Evolutionary conservation across 495 filamentous ascomycete species (phyloP), one percentile per base, ranked within the genome.

Genomic region (Terfezia boudieri): DNA sequence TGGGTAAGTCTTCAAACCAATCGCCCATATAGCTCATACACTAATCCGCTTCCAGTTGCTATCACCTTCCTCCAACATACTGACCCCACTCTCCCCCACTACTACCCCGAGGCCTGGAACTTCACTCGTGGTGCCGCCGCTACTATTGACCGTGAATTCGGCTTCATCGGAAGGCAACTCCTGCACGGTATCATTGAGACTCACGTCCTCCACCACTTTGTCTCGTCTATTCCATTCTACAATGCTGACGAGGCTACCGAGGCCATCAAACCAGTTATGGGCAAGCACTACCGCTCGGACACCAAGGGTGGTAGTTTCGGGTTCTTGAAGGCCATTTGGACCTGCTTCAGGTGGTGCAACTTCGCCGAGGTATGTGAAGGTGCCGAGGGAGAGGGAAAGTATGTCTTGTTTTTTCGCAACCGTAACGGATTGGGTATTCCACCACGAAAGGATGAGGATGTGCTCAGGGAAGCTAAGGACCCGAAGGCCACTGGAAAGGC

Each of bases 51-150:
- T 10, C 43, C 56, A 82, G 81, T 86, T 56, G 80, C 81, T 60
- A 84, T 86, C 67, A 94, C 86, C 55, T 94, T 79, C 72, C 79
- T 94, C 43, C 86, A 94, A 66, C 86, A 94, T 73, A 92, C 85
- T 56, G 84, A 94, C 66, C 83, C 82, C 6, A 72, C 77, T 6
- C 76, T 92, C 48, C 83, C 86, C n/a, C 84, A 92, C 74, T 92
- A 89, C 70, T 74, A 74, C 37, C 72, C 74, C 37, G 72, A 79
- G 36, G 68, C 80, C 58, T 92, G 86, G 86, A 88, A 80, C 66
- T 94, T 81, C 67, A 77, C 83, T 52, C 84, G 84, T 62, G 86
- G 86, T 50, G 84, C 86, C 49, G 82, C 85, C 49, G 80, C 82
- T 37, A 94, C 86, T 37, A 83, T 94, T 55, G 86, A 94, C 64